phyloP scores from a whole-genome alignment of 192 early-diverging fungal species.

The Paraglomus brasilianum region DNA sequence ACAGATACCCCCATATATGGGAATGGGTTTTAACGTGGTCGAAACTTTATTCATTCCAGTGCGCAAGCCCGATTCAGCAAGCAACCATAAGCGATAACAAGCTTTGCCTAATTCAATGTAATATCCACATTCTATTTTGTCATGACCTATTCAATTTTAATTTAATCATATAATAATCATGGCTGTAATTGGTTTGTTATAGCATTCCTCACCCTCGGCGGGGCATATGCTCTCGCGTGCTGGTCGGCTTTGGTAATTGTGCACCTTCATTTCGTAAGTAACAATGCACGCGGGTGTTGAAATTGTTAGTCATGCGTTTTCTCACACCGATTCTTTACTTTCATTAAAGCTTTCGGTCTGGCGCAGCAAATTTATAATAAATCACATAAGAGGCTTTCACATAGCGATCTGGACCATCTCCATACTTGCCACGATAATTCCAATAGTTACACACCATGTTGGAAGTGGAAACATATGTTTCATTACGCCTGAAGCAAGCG shows the following conservation, averaged over 20 bases:
- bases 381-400: background rate
- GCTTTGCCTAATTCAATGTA: too few species aligned
- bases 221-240: background rate
- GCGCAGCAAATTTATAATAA: background rate
- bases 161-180: too few species aligned
- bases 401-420: too few species aligned
- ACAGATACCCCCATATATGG: too few species aligned
- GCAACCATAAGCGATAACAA: too few species aligned
- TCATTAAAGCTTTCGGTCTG: slow-evolving; percentile 12
- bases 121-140: too few species aligned
- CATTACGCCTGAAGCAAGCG: background rate
- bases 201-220: slow-evolving; percentile 19
- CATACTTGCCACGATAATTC: background rate
- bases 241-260: slow-evolving; percentile 11
- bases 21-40: too few species aligned
- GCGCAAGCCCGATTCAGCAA: too few species aligned
- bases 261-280: slow-evolving; percentile 24
- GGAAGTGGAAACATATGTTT: slow-evolving; percentile 15
- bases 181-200: too few species aligned
- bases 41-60: too few species aligned
- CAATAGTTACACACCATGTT: background rate
- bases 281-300: background rate
- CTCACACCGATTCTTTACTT: background rate
- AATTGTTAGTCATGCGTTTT: background rate
- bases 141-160: too few species aligned